phyloP scores from a whole-genome alignment of 2,329 filamentous ascomycete species.

The Xylariaceae sp. region DNA sequence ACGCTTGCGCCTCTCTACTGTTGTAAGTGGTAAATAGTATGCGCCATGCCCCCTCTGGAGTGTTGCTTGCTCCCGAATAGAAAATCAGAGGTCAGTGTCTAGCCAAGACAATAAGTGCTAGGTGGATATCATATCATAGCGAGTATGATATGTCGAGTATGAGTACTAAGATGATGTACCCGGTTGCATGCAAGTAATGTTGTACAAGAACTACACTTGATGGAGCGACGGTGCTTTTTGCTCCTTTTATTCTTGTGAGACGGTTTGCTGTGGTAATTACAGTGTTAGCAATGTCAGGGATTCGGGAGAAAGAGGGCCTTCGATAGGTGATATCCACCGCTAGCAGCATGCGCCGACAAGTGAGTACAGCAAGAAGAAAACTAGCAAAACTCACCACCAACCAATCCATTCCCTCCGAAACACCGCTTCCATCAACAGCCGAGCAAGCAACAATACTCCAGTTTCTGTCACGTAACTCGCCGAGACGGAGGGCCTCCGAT shows the following conservation, averaged over 20 bases:
- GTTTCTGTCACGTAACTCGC: constrained; percentile 90
- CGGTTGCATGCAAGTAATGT: constrained; percentile 37
- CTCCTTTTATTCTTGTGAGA: constrained; percentile 16
- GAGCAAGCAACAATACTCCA: constrained; percentile 99
- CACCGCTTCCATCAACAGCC: constrained; percentile 89
- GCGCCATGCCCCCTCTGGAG: constrained; percentile 15
- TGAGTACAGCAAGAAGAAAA: background rate
- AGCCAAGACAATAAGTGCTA: constrained; percentile 15
- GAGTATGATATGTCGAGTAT: constrained; percentile 8
- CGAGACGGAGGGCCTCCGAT: constrained; percentile 84
- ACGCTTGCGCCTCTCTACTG: background rate
- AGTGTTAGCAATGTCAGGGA: constrained; percentile 6
- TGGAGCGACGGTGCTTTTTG: background rate
- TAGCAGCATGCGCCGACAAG: too few relatives aligned
- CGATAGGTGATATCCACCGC: background rate
- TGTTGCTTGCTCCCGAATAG: constrained; percentile 5
- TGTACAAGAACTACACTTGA: constrained; percentile 15
- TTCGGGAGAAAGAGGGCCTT: background rate
- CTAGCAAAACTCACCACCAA: constrained; percentile 63
- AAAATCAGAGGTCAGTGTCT: constrained; percentile 8
- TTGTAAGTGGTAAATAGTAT: constrained; percentile 1
- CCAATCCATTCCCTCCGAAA: constrained; percentile 99
- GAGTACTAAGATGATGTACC: constrained; percentile 1
- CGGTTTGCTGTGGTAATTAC: constrained; percentile 17
- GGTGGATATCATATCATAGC: constrained; percentile 7